These are phyloP conservation scores for Aspergillus luchuensis DNA, from an alignment of 2,329 filamentous ascomycete genomes.

Conservation along the genomic window DNA sequence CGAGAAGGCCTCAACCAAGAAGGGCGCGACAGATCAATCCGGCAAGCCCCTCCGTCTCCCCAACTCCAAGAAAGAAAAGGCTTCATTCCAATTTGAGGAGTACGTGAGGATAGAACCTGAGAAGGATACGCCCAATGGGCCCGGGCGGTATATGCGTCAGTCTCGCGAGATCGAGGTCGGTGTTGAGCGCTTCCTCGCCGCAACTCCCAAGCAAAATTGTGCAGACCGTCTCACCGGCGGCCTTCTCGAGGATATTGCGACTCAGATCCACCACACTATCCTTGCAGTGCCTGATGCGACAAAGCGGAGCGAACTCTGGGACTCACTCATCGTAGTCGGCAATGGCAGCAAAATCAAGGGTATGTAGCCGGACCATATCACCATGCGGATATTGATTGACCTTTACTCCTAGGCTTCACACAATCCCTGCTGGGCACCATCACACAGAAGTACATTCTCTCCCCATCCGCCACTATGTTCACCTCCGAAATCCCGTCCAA, in stretches of 20 bases:
- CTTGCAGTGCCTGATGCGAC: constrained; percentile 80
- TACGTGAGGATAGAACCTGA: constrained; percentile 57
- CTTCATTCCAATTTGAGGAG: constrained; percentile 64
- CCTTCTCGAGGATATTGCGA: constrained; percentile 80
- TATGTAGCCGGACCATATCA: constrained; percentile 27
- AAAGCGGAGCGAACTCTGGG: constrained; percentile 86
- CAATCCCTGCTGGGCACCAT: constrained; percentile 83
- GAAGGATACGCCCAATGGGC: constrained; percentile 51
- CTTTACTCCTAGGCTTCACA: constrained; percentile 66
- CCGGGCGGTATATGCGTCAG: constrained; percentile 56
- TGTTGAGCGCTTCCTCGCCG: constrained; percentile 61
- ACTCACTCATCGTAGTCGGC: constrained; percentile 86
- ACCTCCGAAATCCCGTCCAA: constrained; percentile 95
- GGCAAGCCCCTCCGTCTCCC: constrained; percentile 56
- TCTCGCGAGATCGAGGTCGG: constrained; percentile 63
- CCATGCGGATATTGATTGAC: background rate
- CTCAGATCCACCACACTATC: constrained; percentile 79
- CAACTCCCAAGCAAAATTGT: constrained; percentile 44
- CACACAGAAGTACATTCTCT: constrained; percentile 80
- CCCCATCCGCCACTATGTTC: constrained; percentile 93
- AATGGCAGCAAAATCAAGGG: constrained; percentile 73
- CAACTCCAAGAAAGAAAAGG: constrained; percentile 61
- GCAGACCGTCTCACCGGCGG: constrained; percentile 52
- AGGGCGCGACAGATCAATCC: constrained; percentile 49
- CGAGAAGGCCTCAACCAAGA: constrained; percentile 57